phyloP scores from a whole-genome alignment of 2,329 filamentous ascomycete genomes.

The Emmonsiellopsis sp. region DNA sequence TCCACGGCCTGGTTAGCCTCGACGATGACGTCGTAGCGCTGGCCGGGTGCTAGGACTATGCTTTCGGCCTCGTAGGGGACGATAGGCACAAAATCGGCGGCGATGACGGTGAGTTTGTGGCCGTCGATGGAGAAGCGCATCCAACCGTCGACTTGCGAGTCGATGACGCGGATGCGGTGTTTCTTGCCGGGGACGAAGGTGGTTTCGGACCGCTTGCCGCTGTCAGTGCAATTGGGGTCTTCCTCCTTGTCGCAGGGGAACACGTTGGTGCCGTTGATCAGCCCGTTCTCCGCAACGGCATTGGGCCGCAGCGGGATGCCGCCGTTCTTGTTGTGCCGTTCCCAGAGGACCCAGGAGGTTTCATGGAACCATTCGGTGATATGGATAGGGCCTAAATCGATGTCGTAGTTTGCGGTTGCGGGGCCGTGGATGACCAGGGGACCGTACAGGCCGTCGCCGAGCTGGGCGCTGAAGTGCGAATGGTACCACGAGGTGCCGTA shows the following conservation, averaged over 20 bases:
- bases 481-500: constrained; percentile 26
- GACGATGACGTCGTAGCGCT: constrained; percentile 32
- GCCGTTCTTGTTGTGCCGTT: neutral
- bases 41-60: constrained; percentile 25
- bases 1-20: constrained; percentile 15
- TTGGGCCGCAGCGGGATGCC: neutral
- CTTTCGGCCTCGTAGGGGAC: constrained; percentile 42
- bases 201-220: neutral
- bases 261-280: constrained; percentile 13
- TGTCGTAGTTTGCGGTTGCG: constrained; percentile 29
- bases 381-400: constrained; percentile 25
- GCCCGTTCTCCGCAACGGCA: constrained; percentile 9
- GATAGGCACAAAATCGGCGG: constrained; percentile 49
- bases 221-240: neutral
- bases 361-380: constrained; percentile 18
- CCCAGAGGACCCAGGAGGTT: constrained; percentile 1
- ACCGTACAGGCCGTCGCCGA: constrained; percentile 22
- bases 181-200: constrained; percentile 21
- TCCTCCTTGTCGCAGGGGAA: neutral
- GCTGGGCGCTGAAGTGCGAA: constrained; percentile 21
- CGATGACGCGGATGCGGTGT: constrained; percentile 26
- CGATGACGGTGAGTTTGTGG: constrained; percentile 50
- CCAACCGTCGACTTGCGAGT: constrained; percentile 39
- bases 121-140: constrained; percentile 44
- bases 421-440: constrained; percentile 30